Conservation (phyloP, 1,284 basidiomycete species). For the Pyrrhoderma noxium region DNA sequence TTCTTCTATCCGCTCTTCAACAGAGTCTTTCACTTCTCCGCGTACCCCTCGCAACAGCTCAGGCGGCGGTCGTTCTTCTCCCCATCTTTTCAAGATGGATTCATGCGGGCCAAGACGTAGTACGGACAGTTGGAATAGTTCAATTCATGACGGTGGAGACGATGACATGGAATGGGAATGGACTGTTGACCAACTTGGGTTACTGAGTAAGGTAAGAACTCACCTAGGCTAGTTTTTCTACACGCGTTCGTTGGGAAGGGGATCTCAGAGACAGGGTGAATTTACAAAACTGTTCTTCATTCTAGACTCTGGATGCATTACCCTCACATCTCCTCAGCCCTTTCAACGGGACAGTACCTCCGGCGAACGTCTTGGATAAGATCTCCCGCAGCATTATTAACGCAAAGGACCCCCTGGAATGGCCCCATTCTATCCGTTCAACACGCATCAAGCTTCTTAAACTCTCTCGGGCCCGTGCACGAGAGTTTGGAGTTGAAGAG, state of each 20-base stretch:
- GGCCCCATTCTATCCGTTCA: slow-evolving; percentile 72
- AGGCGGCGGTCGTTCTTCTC: slow-evolving; percentile 25
- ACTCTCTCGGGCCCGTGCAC: slow-evolving; percentile 54
- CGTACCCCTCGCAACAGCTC: slow-evolving; percentile 30
- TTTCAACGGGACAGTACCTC: slow-evolving; percentile 71
- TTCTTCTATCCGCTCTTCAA: slow-evolving; percentile 27
- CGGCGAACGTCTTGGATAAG: slow-evolving; percentile 76
- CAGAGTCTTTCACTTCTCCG: slow-evolving; percentile 26
- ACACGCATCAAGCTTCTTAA: slow-evolving; percentile 75
- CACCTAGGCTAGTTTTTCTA: no score
- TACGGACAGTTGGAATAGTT: slow-evolving; percentile 77
- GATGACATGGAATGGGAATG: slow-evolving; percentile 58
- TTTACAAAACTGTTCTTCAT: background rate
- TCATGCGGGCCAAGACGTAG: slow-evolving; percentile 56
- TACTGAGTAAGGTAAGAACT: slow-evolving; percentile 55
- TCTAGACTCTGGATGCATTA: slow-evolving; percentile 70
- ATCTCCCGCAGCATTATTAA: slow-evolving; percentile 65
- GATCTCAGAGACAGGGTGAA: background rate
- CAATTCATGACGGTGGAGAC: slow-evolving; percentile 51
- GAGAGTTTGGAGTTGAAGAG: slow-evolving; percentile 38
- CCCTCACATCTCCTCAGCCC: slow-evolving; percentile 76
- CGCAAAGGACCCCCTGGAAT: slow-evolving; percentile 64
- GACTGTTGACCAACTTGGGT: slow-evolving; percentile 60
- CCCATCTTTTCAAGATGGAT: slow-evolving; percentile 39
- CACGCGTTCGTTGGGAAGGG: no score